Evolutionary conservation across 805 yeast species (phyloP).

Genomic region (Wickerhamiella galacta): DNA sequence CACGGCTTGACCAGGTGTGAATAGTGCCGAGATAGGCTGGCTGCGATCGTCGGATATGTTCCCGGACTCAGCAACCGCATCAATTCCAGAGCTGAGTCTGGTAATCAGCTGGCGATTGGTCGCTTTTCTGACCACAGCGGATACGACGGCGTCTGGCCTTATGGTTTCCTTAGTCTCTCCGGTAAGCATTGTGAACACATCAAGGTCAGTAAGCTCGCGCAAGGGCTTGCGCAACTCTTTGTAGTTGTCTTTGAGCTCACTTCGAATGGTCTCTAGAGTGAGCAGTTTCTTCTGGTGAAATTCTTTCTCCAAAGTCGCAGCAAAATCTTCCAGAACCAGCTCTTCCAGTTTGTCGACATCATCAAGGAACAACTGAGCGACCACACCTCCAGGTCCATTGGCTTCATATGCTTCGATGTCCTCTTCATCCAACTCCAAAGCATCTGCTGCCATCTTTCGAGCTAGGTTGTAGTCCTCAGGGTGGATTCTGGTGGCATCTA

Average conservation of each 20-base stretch:
- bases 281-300: slow-evolving; percentile 49
- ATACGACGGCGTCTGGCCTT: slow-evolving; percentile 51
- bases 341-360: slow-evolving; percentile 58
- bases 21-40: slow-evolving; percentile 15
- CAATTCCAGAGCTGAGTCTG: slow-evolving; percentile 43
- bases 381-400: slow-evolving; percentile 51
- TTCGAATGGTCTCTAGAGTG: slow-evolving; percentile 67
- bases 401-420: slow-evolving; percentile 66
- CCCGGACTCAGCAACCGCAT: slow-evolving; percentile 29
- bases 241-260: slow-evolving; percentile 73
- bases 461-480: slow-evolving; percentile 97
- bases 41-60: slow-evolving; percentile 23
- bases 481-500: slow-evolving; percentile 92
- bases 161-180: slow-evolving; percentile 66
- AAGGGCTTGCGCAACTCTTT: slow-evolving; percentile 69
- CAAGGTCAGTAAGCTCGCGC: slow-evolving; percentile 45
- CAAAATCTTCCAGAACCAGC: slow-evolving; percentile 77
- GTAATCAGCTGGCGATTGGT: slow-evolving; percentile 30
- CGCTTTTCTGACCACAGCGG: slow-evolving; percentile 57
- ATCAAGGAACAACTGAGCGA: slow-evolving; percentile 50
- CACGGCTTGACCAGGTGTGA: slow-evolving; percentile 53
- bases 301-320: slow-evolving; percentile 62
- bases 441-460: slow-evolving; percentile 95
- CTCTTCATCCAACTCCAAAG: slow-evolving; percentile 89
- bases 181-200: slow-evolving; percentile 75